Evolutionary conservation across 2,329 filamentous ascomycete genomes (phyloP).

Genomic region (Verticillium nubilum): DNA sequence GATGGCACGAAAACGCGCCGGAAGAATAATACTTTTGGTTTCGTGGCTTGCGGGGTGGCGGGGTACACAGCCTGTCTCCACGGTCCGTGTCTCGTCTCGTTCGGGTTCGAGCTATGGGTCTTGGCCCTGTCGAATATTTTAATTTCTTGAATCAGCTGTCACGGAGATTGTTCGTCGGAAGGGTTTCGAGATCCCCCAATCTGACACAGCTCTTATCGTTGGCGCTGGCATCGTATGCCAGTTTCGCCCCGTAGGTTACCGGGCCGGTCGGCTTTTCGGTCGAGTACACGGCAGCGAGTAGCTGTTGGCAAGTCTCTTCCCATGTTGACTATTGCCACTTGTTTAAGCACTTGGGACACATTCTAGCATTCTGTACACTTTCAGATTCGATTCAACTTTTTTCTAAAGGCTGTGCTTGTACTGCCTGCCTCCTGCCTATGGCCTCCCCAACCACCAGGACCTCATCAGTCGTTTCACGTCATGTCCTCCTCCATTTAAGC

Average conservation of each 20-base stretch:
- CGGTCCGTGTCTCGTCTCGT: not conserved
- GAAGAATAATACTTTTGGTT: not conserved
- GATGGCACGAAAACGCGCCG: not conserved
- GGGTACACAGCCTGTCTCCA: not conserved
- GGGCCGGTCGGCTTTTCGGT: not conserved
- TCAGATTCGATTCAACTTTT: not conserved
- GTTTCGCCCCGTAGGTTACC: not conserved
- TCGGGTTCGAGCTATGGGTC: not conserved
- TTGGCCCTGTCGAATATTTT: not conserved
- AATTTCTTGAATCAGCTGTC: not conserved
- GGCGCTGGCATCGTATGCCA: not conserved
- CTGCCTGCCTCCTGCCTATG: not conserved
- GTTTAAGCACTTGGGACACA: not conserved
- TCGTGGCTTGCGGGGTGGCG: not conserved
- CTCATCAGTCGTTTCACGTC: not conserved
- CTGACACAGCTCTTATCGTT: not conserved
- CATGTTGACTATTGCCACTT: not conserved
- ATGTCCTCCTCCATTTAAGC: conserved; percentile 16
- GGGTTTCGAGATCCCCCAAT: not conserved
- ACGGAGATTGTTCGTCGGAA: too few species aligned
- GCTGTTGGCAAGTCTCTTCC: not conserved
- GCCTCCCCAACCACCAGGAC: not conserved
- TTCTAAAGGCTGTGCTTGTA: not conserved
- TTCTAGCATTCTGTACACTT: not conserved
- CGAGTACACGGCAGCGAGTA: not conserved